Conservation (phyloP, 2,329 filamentous ascomycete species). For the Dendrostoma leiphaemia region DNA sequence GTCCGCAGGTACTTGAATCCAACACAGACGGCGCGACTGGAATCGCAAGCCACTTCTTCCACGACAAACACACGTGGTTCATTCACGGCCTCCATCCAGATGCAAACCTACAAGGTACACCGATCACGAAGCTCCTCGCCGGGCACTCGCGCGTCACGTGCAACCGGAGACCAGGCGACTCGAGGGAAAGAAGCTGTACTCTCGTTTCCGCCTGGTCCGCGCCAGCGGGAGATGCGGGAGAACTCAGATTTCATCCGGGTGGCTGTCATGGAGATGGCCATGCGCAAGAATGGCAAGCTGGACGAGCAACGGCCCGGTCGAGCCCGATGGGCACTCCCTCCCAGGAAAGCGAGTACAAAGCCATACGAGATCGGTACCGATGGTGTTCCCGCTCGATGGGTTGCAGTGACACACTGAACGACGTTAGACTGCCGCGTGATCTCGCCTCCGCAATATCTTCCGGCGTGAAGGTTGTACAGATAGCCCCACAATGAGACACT, state of each 20-base stretch:
- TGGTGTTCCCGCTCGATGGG: conserved; percentile 60
- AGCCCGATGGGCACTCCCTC: conserved; percentile 66
- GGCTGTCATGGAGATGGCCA: conserved; percentile 70
- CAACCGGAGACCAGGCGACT: conserved; percentile 23
- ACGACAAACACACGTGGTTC: conserved; percentile 25
- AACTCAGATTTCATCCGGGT: conserved; percentile 70
- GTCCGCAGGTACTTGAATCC: conserved; percentile 68
- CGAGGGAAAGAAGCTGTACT: conserved; percentile 26
- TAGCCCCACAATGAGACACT: neutral
- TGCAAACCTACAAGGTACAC: conserved; percentile 67
- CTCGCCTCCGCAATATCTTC: neutral
- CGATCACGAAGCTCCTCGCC: conserved; percentile 40
- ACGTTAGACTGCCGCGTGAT: neutral
- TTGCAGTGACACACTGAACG: conserved; percentile 24
- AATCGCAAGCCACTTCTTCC: conserved; percentile 31
- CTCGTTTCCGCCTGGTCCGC: conserved; percentile 43
- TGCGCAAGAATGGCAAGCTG: conserved; percentile 65
- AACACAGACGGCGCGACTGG: conserved; percentile 48
- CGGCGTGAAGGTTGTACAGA: neutral
- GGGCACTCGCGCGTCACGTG: conserved; percentile 10
- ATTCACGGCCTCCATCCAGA: conserved; percentile 67
- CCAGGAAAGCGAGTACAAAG: conserved; percentile 53
- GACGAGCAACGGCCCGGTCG: conserved; percentile 65
- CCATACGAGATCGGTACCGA: conserved; percentile 56
- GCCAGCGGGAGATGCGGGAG: conserved; percentile 67